These are phyloP conservation scores for Wilcoxina mikolae DNA, from an alignment of 495 filamentous ascomycete species.

Conservation along the genomic window DNA sequence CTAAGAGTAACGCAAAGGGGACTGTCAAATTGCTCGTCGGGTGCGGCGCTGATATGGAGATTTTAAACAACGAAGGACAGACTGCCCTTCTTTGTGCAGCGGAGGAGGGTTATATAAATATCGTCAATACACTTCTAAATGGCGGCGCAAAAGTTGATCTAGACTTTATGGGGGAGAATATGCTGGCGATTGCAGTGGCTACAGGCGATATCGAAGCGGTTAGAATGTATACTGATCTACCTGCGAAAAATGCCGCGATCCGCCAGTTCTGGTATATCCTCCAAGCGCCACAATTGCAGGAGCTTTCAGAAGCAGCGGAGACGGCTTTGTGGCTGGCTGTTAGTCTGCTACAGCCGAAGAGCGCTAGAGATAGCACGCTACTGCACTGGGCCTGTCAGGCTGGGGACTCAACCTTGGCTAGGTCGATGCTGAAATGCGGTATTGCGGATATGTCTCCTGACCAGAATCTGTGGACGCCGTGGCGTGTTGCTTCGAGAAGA, in stretches of 20 bases:
- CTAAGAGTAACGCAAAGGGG: not conserved
- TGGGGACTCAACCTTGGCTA: too few species aligned
- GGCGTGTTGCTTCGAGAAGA: not conserved
- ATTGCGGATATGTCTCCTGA: not conserved
- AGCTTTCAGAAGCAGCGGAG: not conserved
- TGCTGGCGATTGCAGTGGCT: not conserved
- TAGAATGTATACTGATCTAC: not conserved
- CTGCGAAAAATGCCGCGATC: not conserved
- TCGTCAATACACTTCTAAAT: not conserved
- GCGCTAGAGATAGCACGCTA: not conserved
- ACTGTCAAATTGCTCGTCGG: not conserved
- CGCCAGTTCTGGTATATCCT: not conserved
- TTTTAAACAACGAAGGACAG: not conserved
- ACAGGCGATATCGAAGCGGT: not conserved
- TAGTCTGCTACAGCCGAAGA: not conserved
- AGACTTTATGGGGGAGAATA: not conserved
- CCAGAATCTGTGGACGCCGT: not conserved
- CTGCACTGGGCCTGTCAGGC: not conserved
- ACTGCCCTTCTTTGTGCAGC: not conserved
- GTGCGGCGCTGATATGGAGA: not conserved
- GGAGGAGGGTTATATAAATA: not conserved
- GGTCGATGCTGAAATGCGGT: not conserved
- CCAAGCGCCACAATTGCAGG: not conserved
- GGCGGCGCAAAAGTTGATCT: not conserved
- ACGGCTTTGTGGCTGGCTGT: not conserved